A percentile compares a stretch with the other conserved stretches of the same genome.
Evolutionary conservation across 2,329 filamentous ascomycete genomes (phyloP).

Genomic region (Colletotrichum navitas): DNA sequence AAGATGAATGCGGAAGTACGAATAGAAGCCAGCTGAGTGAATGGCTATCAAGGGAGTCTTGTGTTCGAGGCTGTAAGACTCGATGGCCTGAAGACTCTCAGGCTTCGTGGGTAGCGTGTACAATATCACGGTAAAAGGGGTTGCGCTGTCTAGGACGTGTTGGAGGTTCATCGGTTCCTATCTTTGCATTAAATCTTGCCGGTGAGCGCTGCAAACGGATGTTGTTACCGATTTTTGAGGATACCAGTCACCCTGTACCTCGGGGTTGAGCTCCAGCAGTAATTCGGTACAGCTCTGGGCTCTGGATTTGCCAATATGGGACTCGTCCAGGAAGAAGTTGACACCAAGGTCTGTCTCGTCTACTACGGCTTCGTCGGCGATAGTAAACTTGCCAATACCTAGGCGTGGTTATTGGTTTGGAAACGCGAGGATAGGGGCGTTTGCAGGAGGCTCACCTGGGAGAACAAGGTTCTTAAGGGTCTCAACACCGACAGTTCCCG

Average conservation of each 20-base stretch:
- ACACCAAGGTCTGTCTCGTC: conserved; percentile 87
- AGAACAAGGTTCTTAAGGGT: conserved; percentile 97
- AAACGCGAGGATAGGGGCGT: neutral
- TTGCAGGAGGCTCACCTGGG: conserved; percentile 67
- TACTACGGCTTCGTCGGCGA: conserved; percentile 85
- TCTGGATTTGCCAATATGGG: conserved; percentile 80
- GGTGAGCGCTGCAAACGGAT: conserved; percentile 43
- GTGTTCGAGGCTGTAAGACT: conserved; percentile 63
- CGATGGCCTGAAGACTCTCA: conserved; percentile 59
- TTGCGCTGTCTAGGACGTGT: conserved; percentile 56
- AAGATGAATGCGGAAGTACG: conserved; percentile 84
- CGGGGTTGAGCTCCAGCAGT: conserved; percentile 90
- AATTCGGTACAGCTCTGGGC: conserved; percentile 83
- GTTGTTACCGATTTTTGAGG: conserved; percentile 60
- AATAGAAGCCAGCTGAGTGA: conserved; percentile 93
- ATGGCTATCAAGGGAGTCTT: conserved; percentile 83
- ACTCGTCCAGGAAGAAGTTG: conserved; percentile 95
- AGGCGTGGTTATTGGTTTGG: conserved; percentile 43
- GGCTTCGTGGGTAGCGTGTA: conserved; percentile 64
- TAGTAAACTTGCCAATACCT: conserved; percentile 92
- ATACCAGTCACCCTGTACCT: conserved; percentile 83
- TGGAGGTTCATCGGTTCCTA: conserved; percentile 53
- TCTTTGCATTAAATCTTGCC: conserved; percentile 6
- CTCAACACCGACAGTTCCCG: conserved; percentile 90
- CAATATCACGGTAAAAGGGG: conserved; percentile 66